phyloP scores from a whole-genome alignment of 1,284 basidiomycete species.

The Papiliotrema fonsecae region DNA sequence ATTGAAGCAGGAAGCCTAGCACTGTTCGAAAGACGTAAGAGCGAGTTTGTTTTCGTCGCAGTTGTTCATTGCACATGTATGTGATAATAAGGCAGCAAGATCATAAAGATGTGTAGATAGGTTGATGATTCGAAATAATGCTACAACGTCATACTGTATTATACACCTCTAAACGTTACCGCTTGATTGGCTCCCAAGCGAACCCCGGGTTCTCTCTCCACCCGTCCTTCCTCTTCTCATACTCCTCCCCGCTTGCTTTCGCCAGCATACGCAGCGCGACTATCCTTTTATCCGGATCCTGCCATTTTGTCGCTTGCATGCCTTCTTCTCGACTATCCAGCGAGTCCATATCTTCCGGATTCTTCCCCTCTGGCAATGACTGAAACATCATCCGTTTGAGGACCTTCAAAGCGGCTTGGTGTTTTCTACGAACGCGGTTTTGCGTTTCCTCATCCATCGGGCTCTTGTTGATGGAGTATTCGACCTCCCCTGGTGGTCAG shows the following conservation, averaged over 20 bases:
- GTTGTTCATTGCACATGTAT: too few relatives aligned
- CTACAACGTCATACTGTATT: too few relatives aligned
- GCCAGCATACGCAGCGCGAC: conserved; percentile 24
- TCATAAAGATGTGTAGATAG: too few relatives aligned
- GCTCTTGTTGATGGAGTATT: conserved; percentile 29
- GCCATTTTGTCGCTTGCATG: conserved; percentile 19
- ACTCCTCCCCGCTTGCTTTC: conserved; percentile 26
- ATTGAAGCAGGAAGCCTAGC: too few relatives aligned
- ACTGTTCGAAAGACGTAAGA: too few relatives aligned
- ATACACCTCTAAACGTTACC: too few relatives aligned
- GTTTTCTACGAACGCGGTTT: conserved; percentile 8
- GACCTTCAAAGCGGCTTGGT: conserved; percentile 13
- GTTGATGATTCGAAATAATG: too few relatives aligned
- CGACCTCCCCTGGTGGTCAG: conserved; percentile 32
- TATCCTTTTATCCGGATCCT: conserved; percentile 22
- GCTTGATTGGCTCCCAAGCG: conserved; percentile 1
- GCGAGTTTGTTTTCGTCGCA: too few relatives aligned
- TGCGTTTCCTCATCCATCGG: conserved; percentile 13
- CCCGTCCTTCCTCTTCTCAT: conserved; percentile 20
- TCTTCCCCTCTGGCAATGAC: conserved; percentile 39
- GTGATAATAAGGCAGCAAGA: too few relatives aligned
- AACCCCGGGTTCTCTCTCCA: conserved; percentile 14
- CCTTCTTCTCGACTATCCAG: conserved; percentile 1
- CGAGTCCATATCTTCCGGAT: conserved; percentile 30
- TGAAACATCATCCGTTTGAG: conserved; percentile 29